phyloP scores from a whole-genome alignment of 805 yeast species.

The Suhomyces vadensis region DNA sequence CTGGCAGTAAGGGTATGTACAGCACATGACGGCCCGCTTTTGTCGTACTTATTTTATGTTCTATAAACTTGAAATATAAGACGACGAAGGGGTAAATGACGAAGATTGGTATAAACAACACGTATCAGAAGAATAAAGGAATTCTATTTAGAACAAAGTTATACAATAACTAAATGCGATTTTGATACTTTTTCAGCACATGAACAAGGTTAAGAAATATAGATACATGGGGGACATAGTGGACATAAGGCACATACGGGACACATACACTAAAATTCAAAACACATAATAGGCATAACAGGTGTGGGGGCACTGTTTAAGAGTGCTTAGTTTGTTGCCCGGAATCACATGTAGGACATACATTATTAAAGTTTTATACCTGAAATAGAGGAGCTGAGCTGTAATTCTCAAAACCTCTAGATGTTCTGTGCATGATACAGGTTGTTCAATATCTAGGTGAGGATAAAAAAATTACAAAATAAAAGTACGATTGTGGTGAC shows the following conservation, averaged over 20 bases:
- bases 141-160: background rate
- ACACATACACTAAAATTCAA: no score
- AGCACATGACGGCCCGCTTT: no score
- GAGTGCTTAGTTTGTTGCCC: background rate
- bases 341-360: background rate
- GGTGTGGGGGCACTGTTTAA: background rate
- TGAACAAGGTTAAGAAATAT: no score
- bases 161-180: background rate
- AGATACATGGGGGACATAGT: no score
- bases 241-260: no score
- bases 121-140: background rate
- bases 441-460: background rate
- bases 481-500: background rate
- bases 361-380: background rate
- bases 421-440: constrained; percentile 2
- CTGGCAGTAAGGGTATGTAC: background rate
- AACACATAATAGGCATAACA: background rate
- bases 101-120: background rate
- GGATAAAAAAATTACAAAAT: background rate
- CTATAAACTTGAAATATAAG: no score
- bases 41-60: no score
- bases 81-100: background rate
- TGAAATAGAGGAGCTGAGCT: background rate
- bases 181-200: no score
- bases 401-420: background rate